Base-by-base conservation (phyloP, 2,329 filamentous ascomycete species). In the Balansia obtecta region DNA sequence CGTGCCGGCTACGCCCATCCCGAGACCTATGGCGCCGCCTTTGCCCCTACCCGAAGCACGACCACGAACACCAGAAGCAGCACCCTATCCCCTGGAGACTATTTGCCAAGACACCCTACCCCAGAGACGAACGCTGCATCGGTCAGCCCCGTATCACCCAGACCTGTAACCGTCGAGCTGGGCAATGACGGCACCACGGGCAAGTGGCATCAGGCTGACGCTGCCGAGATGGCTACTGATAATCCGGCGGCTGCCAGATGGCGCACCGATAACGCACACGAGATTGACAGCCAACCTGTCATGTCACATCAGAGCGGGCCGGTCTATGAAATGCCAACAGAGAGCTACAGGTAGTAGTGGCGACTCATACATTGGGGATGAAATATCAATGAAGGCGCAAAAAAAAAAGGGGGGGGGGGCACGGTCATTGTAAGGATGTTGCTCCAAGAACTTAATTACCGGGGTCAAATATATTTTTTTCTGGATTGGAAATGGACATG, bases 241-340 rank as follows among this genome's bases (percentile, higher is more conserved):
- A 59, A 59, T 40, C 56, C 55, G 30, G 52, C 57, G 8, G 61
- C 62, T 7, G 56, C 60, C 33, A 61, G 60, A 49, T 69, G 67
- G 65, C 60, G 65, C 50, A 61, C 63, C 50, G 55, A 61, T 13
- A 56, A 63, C 42, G 67, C 68, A 3, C 59, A 66, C 3, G 68
- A 71, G 60, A 69, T 70, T 52, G 68, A 70, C 50, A 60, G 66
- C 45, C 59, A 64, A 42, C 57, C 65, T 32, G 60, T 68, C 5
- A 55, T 61, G 56, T 58, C 49, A 55, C 64, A 58, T 54, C 63
- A 60, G 55, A 66, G 56, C 38, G 65, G 63, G 1, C 65, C 65
- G 1, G 66, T 71, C 5, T 71, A 68, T 51, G 69, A 71, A 61
- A 71, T 71, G 69, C 65, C 69, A 3, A 56, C 64, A 12, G 62